Evolutionary conservation across 345 rosid species (phyloP).

Genomic region (Punica granatum): DNA sequence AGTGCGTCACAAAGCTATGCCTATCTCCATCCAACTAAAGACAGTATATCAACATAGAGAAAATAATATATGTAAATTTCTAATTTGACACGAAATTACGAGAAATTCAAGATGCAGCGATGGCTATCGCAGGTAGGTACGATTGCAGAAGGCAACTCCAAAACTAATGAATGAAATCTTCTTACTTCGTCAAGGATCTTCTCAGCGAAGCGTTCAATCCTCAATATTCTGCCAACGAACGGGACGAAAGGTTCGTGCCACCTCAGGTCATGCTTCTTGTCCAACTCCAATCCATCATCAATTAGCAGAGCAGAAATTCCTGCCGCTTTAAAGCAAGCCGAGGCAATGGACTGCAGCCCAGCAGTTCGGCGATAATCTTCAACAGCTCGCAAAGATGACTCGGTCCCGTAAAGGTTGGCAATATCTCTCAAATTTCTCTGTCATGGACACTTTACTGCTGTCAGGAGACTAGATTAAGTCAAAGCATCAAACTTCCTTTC

Average conservation of each 20-base stretch:
- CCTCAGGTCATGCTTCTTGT: slow-evolving; percentile 54
- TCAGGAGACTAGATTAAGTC: slow-evolving; percentile 4
- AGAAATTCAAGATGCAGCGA: not conserved
- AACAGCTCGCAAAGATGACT: slow-evolving; percentile 46
- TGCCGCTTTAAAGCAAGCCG: slow-evolving; percentile 66
- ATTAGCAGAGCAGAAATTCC: slow-evolving; percentile 69
- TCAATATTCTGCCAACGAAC: slow-evolving; percentile 68
- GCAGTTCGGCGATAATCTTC: slow-evolving; percentile 51
- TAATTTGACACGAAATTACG: not conserved
- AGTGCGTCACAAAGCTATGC: no score
- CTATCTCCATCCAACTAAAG: no score
- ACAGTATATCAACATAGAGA: no score
- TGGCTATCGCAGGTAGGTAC: not conserved
- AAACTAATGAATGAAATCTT: not conserved
- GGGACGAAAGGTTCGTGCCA: slow-evolving; percentile 68
- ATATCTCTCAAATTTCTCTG: slow-evolving; percentile 83
- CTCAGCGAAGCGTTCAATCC: slow-evolving; percentile 80
- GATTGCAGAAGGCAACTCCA: not conserved
- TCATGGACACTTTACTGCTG: slow-evolving; percentile 4
- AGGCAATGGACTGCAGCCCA: slow-evolving; percentile 50
- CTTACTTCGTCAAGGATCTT: slow-evolving; percentile 60
- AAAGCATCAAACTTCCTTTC: not conserved
- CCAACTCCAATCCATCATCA: slow-evolving; percentile 82
- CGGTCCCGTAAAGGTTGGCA: slow-evolving; percentile 63
- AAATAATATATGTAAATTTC: no score